These are phyloP conservation scores for Fraxinus platypoda DNA, from an alignment of 305 asterid genomes.

Conservation along the genomic window DNA sequence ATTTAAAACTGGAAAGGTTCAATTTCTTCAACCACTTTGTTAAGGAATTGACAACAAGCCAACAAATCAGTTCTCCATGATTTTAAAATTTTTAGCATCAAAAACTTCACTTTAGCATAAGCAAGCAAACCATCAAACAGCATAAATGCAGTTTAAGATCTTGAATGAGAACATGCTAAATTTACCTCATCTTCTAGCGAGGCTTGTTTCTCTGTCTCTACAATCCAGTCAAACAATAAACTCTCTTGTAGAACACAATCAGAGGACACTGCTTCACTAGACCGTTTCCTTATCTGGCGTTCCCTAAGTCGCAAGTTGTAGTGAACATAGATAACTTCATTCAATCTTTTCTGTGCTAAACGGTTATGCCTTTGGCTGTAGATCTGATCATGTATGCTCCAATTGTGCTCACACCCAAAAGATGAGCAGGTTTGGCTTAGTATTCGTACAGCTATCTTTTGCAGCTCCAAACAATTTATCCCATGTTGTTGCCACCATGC, in stretches of 20 bases:
- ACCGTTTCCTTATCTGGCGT: conserved; percentile 75
- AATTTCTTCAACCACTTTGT: neutral
- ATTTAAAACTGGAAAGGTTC: neutral
- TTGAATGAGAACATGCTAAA: conserved; percentile 10
- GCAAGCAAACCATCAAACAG: conserved; percentile 14
- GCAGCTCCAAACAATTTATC: conserved; percentile 88
- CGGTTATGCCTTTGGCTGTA: conserved; percentile 62
- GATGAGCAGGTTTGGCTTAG: conserved; percentile 92
- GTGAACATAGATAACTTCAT: conserved; percentile 67
- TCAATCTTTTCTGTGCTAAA: conserved; percentile 67
- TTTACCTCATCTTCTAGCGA: conserved; percentile 83
- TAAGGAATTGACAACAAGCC: neutral
- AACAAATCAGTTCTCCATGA: neutral
- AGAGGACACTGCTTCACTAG: conserved; percentile 41
- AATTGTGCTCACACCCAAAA: conserved; percentile 81
- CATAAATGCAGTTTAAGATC: neutral
- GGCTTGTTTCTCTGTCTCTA: conserved; percentile 64
- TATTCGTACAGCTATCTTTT: conserved; percentile 81
- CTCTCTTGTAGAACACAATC: conserved; percentile 73
- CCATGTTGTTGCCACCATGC: conserved; percentile 99
- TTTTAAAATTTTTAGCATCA: neutral
- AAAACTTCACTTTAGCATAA: neutral
- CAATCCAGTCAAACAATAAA: conserved; percentile 74
- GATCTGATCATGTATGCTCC: conserved; percentile 82
- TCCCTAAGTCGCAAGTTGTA: conserved; percentile 89